A percentile compares a stretch with the other conserved stretches of the same genome.
Evolutionary conservation across 805 yeast species (phyloP).

Genomic region (Cyberlindnera nakhonratchasimensis): DNA sequence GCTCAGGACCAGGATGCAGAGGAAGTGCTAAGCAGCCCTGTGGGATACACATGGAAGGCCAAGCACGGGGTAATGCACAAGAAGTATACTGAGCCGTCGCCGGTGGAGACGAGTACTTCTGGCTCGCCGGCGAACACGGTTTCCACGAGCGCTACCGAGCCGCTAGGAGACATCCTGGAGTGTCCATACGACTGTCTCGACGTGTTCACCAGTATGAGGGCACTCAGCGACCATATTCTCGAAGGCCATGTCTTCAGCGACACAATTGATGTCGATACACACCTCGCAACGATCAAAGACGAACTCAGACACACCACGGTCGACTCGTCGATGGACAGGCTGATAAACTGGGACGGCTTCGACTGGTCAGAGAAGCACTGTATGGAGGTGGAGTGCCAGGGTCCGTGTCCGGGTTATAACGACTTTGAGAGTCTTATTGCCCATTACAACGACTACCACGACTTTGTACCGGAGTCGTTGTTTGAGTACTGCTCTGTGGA

Average conservation of each 20-base stretch:
- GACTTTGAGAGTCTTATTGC: slow-evolving; percentile 4
- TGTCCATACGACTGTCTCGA: slow-evolving; percentile 5
- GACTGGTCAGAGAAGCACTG: slow-evolving; percentile 10
- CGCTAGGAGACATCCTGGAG: background rate
- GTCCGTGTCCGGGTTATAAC: background rate
- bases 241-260: slow-evolving; percentile 2
- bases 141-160: background rate
- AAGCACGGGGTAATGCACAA: background rate
- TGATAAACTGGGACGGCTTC: slow-evolving; percentile 8
- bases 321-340: background rate
- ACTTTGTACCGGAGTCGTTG: slow-evolving; percentile 10
- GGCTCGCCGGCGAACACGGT: background rate
- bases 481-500: slow-evolving; percentile 4
- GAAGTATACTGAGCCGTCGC: background rate
- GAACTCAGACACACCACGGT: background rate
- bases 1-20: no score
- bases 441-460: slow-evolving; percentile 11
- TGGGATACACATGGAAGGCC: background rate
- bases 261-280: background rate
- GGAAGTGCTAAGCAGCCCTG: no score
- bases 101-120: background rate
- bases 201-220: background rate
- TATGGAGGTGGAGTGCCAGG: slow-evolving; percentile 5
- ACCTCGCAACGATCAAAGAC: background rate
- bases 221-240: slow-evolving; percentile 2